Percentiles rank a stretch among this genome's conserved stretches.
phyloP scores from a whole-genome alignment of 2,329 filamentous ascomycete genomes.

The Neophaeococcomyces mojaviensis region DNA sequence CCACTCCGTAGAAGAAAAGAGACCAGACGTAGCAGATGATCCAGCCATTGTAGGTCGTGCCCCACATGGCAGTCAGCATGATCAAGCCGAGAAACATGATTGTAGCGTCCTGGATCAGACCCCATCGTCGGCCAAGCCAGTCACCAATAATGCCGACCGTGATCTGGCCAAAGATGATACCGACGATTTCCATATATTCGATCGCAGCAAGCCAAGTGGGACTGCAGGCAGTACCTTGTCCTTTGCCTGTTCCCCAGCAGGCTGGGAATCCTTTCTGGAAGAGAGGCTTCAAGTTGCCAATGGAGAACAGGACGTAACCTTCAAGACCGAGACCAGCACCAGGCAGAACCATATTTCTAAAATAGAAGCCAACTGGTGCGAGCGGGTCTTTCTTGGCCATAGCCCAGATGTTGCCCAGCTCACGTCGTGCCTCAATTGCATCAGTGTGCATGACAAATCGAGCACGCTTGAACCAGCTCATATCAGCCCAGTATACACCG shows the following conservation, averaged over 20 bases:
- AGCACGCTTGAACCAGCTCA: slow-evolving; percentile 62
- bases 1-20: slow-evolving; percentile 78
- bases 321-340: slow-evolving; percentile 88
- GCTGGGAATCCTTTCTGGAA: slow-evolving; percentile 66
- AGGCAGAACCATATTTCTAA: slow-evolving; percentile 82
- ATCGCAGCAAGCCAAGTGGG: slow-evolving; percentile 75
- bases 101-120: slow-evolving; percentile 85
- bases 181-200: slow-evolving; percentile 84
- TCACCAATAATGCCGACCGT: slow-evolving; percentile 74
- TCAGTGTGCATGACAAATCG: slow-evolving; percentile 72
- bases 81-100: slow-evolving; percentile 93
- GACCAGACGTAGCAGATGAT: slow-evolving; percentile 95
- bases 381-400: slow-evolving; percentile 87
- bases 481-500: slow-evolving; percentile 88
- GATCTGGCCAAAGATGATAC: slow-evolving; percentile 91
- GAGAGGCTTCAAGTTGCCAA: slow-evolving; percentile 81
- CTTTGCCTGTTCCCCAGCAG: slow-evolving; percentile 62
- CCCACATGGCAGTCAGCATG: slow-evolving; percentile 90
- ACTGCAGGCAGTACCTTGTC: slow-evolving; percentile 47
- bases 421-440: slow-evolving; percentile 58
- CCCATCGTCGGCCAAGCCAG: slow-evolving; percentile 82
- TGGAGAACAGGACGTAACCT: slow-evolving; percentile 94
- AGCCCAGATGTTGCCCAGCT: slow-evolving; percentile 58
- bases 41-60: slow-evolving; percentile 79
- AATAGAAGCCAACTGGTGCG: slow-evolving; percentile 76